Evolutionary conservation across 2,329 filamentous ascomycete species (phyloP), one percentile per base, ranked within the genome.

Genomic region (Thielaviopsis cerberus): DNA sequence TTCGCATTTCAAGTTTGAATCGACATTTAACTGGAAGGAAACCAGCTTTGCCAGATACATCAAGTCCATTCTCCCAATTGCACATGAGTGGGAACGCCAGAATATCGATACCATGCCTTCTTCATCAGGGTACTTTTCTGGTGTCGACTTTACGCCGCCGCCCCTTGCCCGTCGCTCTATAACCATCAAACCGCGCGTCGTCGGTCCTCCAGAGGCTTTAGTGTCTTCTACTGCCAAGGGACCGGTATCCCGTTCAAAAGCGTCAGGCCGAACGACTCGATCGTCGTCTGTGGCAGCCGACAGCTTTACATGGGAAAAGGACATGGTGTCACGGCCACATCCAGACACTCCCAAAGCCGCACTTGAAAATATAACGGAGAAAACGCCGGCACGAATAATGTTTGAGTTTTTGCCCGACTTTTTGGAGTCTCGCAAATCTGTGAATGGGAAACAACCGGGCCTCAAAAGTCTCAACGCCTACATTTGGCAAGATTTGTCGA

Each of bases 11-110:
- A 64, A 69, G 1, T 73, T 73, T 54, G 72, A 73, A 24, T 59
- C 62, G 4, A 63, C 65, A 0, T 66, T 73, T 25, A 66, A 70
- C 37, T 79, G 76, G 76, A 62, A 63, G 8, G 55, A 63, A 2
- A 79, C 76, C 0, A 65, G 65, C 4, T 77, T 82, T 61, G 70
- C 74, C 60, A 71, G 70, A 24, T 79, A 75, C 74, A 65, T 82
- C 51, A 68, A 65, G 1, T 41, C 7, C 7, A 17, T 57, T 13
- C n/a, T 48, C 22, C 24, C 45, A 3, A 34, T 24, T n/a, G 50
- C 55, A 58, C 45, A 51, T 6, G 45, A 37, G 4, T 60, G 55
- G 55, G 45, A 61, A 61, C 58, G 17, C 55, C 53, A 15, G 26
- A 59, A 55, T 27, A 27, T 56, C 4, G 41, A 54, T 26, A 34